Evolutionary conservation across 1,284 basidiomycete species (phyloP), one percentile per base, ranked within the genome.

Genomic region (Ustilago hordei): DNA sequence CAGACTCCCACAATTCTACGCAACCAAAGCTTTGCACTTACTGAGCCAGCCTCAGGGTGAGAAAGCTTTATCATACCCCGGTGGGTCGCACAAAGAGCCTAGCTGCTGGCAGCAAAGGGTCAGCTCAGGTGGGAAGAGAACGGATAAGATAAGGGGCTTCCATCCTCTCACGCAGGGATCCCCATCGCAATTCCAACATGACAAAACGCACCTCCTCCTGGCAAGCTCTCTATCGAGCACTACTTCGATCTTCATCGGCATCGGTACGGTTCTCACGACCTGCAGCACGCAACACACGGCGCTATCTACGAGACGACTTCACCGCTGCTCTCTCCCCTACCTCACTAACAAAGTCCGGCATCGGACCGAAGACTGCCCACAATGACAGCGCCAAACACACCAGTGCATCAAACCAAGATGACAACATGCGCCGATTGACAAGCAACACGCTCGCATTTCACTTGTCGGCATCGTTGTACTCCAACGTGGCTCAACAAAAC

Each of bases 231-330:
- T 73, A 73, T 60, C 66, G 75, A 19, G 60, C 70, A 0, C 45
- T 77, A 15, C 58, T 77, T 4, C 63, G 75, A 32, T 63, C 62
- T 2, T 69, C 67, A 2, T 41, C 54, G 8, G 62, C 70, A 7
- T 60, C 78, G 3, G 79, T 79, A 31, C 75, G 72, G 17, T 81
- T 79, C 67, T 61, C 45, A 2, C 59, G 68, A 7, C 79, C 77
- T 3, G 78, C 79, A 8, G 55, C 79, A 12, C 66, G 64, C 6
- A 81, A 81, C 54, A 75, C 79, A 32, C 57, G 70, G 35, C 69
- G 79, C 3, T 72, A 77, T 38, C 53, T 79, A 9, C 61, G 72
- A 3, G 73, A 76, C 55, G 79, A 81, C 5, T 66, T 64, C 23
- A 61, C 48, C 39, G 19, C 39, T 19, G 55, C 69, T 4, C 17